phyloP scores from a whole-genome alignment of 2,329 filamentous ascomycete species.

The Xylaria sp. region DNA sequence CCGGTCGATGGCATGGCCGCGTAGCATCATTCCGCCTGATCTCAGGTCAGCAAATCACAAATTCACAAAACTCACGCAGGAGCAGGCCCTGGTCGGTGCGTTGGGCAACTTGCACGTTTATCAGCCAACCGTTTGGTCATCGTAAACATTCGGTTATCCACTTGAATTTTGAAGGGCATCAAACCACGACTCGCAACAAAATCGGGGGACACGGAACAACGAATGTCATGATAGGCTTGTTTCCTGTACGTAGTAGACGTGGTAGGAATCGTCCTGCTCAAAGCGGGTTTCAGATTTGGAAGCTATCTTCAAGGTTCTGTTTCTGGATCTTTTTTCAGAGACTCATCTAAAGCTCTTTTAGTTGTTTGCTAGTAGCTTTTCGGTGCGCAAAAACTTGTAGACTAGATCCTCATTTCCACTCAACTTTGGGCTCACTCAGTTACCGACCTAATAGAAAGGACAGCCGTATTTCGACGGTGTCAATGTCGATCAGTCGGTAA shows the following conservation, averaged over 20 bases:
- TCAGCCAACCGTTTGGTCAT: conserved; percentile 26
- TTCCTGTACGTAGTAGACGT: conserved; percentile 16
- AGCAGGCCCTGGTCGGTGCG: conserved; percentile 12
- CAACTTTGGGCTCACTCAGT: conserved; percentile 36
- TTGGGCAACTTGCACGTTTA: conserved; percentile 29
- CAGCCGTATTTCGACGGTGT: conserved; percentile 46
- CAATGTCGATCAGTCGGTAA: conserved; percentile 42
- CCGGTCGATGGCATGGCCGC: conserved; percentile 24
- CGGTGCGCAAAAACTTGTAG: conserved; percentile 49
- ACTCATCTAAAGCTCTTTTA: conserved; percentile 39
- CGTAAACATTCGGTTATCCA: conserved; percentile 21
- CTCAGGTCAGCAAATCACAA: conserved; percentile 35
- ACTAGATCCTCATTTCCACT: conserved; percentile 43
- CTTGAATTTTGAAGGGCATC: conserved; percentile 23
- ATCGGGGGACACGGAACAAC: conserved; percentile 6
- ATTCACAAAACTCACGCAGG: conserved; percentile 19
- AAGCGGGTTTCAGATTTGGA: conserved; percentile 46
- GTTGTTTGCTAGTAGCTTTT: conserved; percentile 42
- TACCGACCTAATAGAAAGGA: conserved; percentile 40
- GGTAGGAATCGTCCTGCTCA: conserved; percentile 38
- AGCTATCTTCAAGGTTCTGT: conserved; percentile 50
- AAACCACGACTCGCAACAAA: conserved; percentile 19
- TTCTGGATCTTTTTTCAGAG: conserved; percentile 39
- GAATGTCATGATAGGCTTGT: conserved; percentile 19
- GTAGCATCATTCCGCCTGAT: conserved; percentile 30